Base-by-base conservation (phyloP, 768 basidiomycete species). In the Lactarius hatsudake region DNA sequence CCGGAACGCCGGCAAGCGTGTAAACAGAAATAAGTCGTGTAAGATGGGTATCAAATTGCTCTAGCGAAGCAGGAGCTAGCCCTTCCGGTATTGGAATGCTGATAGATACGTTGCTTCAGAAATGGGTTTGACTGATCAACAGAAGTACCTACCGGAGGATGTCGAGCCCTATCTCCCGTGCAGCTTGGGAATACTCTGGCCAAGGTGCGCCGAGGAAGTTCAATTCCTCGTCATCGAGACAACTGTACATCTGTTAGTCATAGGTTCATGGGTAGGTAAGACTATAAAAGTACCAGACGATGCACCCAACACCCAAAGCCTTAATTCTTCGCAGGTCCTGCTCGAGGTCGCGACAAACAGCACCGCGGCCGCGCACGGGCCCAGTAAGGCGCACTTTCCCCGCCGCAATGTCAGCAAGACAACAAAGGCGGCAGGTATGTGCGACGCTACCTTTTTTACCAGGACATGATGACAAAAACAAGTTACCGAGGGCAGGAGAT, bases 71-170 rank as follows among this genome's bases (percentile, higher is more conserved):
- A 0, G 96, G 96, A 0, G 91, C 82, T 28, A 96, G 85, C 17
- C 96, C 96, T 77, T 98, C 96, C 1, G 94, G 92, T 56, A 87
- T 90, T 2, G 95, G 96, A 45, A 97, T 78, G 3, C 94, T 93
- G 70, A n/a, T 64, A 61, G 34, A 18, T 32, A n/a, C 18, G 43
- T 61, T 56, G 34, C 38, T 59, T 68, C 42, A 58, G 51, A 68
- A 51, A 64, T 36, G 28, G 20, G 20, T 10, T 20, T 28, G 45
- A 23, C 48, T 15, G 3, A 34, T 20, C 32, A 28, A 26, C 23
- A 26, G 26, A 20, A 48, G 61, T n/a, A n/a, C 61, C 20, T 23
- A 88, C 91, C 94, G 86, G 20, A 97, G 81, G 67, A 98, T 81
- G 71, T 94, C 91, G 20, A 98, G 79, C 3, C 91, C 89, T 36